These are phyloP conservation scores for Lycium ferocissimum DNA, from an alignment of 257 asterid genomes.

Conservation along the genomic window DNA sequence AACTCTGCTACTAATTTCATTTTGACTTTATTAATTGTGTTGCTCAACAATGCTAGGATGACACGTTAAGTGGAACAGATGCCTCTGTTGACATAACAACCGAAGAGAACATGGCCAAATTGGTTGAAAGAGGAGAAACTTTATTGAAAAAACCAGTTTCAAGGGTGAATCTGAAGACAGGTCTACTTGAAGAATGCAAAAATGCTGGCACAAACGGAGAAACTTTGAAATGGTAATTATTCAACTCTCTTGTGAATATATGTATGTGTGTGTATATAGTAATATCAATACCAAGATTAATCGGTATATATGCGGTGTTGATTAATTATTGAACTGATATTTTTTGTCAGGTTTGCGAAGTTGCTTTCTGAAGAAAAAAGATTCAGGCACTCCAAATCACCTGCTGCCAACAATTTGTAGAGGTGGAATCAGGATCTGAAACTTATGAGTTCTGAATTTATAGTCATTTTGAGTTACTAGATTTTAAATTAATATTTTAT, in stretches of 20 bases:
- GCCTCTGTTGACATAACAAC: constrained; percentile 42
- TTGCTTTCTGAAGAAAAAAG: constrained; percentile 49
- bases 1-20: too few species aligned
- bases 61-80: constrained; percentile 33
- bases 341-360: constrained; percentile 41
- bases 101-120: constrained; percentile 32
- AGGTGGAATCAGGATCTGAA: neutral
- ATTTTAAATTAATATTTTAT: too few species aligned
- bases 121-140: constrained; percentile 40
- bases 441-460: neutral
- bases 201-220: constrained; percentile 39
- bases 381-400: neutral
- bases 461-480: too few species aligned
- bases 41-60: constrained; percentile 32
- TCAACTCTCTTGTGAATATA: neutral
- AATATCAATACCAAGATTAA: neutral
- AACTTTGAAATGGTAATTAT: constrained; percentile 37
- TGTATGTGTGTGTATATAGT: too few species aligned
- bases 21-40: neutral
- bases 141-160: constrained; percentile 45
- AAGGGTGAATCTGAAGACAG: constrained; percentile 39
- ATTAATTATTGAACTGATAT: neutral
- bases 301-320: neutral
- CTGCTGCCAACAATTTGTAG: neutral
- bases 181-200: constrained; percentile 10